These are phyloP conservation scores for Nemania abortiva DNA, from an alignment of 2,329 filamentous ascomycete genomes.

Conservation along the genomic window DNA sequence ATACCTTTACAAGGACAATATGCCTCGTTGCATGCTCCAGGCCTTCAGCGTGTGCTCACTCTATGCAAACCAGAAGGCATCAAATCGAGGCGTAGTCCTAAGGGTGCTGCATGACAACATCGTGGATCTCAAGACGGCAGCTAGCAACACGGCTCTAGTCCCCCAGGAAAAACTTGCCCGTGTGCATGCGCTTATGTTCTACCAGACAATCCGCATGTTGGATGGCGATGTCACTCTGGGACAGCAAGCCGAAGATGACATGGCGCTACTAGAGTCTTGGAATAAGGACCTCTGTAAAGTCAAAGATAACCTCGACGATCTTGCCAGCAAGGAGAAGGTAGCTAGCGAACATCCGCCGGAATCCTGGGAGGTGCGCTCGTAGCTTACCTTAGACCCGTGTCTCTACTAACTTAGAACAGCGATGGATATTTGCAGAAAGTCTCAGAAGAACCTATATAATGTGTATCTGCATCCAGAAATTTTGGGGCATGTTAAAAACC, in stretches of 20 bases:
- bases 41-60: slow-evolving; percentile 57
- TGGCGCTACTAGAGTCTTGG: slow-evolving; percentile 55
- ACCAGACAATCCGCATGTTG: slow-evolving; percentile 59
- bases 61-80: slow-evolving; percentile 54
- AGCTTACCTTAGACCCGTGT: not conserved
- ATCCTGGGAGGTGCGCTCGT: slow-evolving; percentile 56
- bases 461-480: slow-evolving; percentile 50
- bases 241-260: slow-evolving; percentile 57
- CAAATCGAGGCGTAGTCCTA: slow-evolving; percentile 57
- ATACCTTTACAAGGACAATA: slow-evolving; percentile 55
- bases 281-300: slow-evolving; percentile 51
- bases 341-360: slow-evolving; percentile 53
- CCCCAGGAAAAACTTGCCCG: slow-evolving; percentile 57
- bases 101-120: slow-evolving; percentile 56
- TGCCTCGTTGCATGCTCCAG: slow-evolving; percentile 56
- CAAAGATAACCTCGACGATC: slow-evolving; percentile 53
- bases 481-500: slow-evolving; percentile 51
- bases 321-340: slow-evolving; percentile 42
- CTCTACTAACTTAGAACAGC: slow-evolving; percentile 31
- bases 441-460: slow-evolving; percentile 56
- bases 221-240: slow-evolving; percentile 58
- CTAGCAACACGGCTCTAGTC: slow-evolving; percentile 44
- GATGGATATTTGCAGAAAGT: slow-evolving; percentile 60
- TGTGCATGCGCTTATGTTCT: slow-evolving; percentile 57
- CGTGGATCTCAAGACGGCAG: slow-evolving; percentile 54